Evolutionary conservation across 805 yeast genomes (phyloP), one percentile per base, ranked within the genome.

Genomic region (Vanderwaltozyma tropicalis): DNA sequence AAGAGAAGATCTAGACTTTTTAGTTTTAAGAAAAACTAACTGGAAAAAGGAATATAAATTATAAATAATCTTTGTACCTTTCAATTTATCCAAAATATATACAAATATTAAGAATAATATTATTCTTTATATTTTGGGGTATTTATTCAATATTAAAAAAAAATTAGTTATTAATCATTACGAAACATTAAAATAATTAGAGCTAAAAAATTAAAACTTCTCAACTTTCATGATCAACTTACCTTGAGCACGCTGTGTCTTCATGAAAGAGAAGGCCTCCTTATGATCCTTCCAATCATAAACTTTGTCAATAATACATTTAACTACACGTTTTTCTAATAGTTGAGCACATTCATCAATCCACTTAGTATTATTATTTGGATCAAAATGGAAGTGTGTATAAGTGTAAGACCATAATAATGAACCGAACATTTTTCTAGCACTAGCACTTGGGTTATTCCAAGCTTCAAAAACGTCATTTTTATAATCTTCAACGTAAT

Each of bases 221-320:
- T 67, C 72, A n/a, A 63, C 63, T 30, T 67, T 52, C 32, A 68
- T 40, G n/a, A 85, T 71, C 34, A 85, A 63, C 55, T 84, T 85
- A 27, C 95, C 95, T 39, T 68, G 72, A 7, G 78, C 75, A 40
- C 66, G 68, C 35, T 76, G 74, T 8, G 66, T 53, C 14, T 58
- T 59, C 40, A 82, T 59, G 47, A 65, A 66, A 3, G 70, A 70
- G 36, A 72, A 59, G 1, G 92, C 94, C 13, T 66, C 61, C 30
- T 64, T 47, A 40, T 62, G 69, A 5, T 79, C 67, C n/a, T 66
- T 69, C 68, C 83, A 74, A 17, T 71, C 63, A 44, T 64, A 72
- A 25, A 68, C 69, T 10, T 73, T 63, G 50, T 82, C 92, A 28
- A 84, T 62, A 22, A 67, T 57, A 15, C 73, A 61, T 41, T 60